Conservation (phyloP, 257 asterid species). For the Jacaranda mimosifolia region DNA sequence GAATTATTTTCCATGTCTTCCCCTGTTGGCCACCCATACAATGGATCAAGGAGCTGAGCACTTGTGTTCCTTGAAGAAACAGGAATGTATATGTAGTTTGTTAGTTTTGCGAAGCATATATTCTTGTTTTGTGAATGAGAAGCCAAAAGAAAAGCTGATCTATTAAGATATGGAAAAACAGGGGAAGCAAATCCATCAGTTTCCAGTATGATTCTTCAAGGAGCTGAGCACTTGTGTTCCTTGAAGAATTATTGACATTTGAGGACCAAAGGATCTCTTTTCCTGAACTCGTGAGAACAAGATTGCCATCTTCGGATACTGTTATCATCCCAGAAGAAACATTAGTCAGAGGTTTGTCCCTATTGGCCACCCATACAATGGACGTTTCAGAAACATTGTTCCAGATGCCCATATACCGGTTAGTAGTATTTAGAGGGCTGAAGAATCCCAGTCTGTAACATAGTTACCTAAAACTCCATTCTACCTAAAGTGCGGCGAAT, state of each 20-base stretch:
- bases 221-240: slow-evolving; percentile 47
- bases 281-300: slow-evolving; percentile 39
- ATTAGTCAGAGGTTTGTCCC: slow-evolving; percentile 41
- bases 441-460: slow-evolving; percentile 55
- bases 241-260: slow-evolving; percentile 31
- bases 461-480: too few relatives aligned
- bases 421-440: slow-evolving; percentile 40
- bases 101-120: neutral
- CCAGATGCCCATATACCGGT: slow-evolving; percentile 57
- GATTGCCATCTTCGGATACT: slow-evolving; percentile 54
- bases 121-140: too few relatives aligned
- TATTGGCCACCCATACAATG: slow-evolving; percentile 59
- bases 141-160: too few relatives aligned
- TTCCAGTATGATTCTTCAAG: neutral
- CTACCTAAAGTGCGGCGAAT: too few relatives aligned
- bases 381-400: slow-evolving; percentile 35
- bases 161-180: too few relatives aligned
- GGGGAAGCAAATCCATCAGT: too few relatives aligned
- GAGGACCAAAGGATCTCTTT: slow-evolving; percentile 51
- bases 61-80: too few relatives aligned
- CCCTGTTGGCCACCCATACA: too few relatives aligned
- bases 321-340: slow-evolving; percentile 45
- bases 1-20: too few relatives aligned
- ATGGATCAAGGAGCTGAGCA: too few relatives aligned
- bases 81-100: too few relatives aligned